phyloP scores from a whole-genome alignment of 352 stramenopile species.

The Pythium apleroticum region DNA sequence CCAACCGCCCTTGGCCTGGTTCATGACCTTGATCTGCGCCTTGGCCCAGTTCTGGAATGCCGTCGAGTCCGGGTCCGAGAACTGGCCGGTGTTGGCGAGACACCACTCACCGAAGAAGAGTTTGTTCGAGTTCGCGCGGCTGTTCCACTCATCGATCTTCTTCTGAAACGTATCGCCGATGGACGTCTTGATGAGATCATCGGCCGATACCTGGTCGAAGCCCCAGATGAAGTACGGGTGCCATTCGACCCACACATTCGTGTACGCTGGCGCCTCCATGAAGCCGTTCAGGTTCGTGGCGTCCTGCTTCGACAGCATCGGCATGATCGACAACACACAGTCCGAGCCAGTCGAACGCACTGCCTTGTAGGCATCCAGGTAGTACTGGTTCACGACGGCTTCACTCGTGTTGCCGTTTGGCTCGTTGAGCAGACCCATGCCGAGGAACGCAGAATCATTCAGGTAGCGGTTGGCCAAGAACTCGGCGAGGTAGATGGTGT shows the following conservation, averaged over 20 bases:
- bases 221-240: conserved; percentile 38
- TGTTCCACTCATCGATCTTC: conserved; percentile 26
- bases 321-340: conserved; percentile 33
- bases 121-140: conserved; percentile 25
- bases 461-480: conserved; percentile 35
- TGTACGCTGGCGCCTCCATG: conserved; percentile 25
- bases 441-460: conserved; percentile 38
- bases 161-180: conserved; percentile 19
- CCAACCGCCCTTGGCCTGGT: conserved; percentile 25
- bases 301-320: conserved; percentile 30
- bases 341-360: conserved; percentile 30
- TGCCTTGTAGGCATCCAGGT: conserved; percentile 29
- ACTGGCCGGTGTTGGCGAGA: conserved; percentile 26
- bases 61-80: conserved; percentile 19
- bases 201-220: conserved; percentile 19
- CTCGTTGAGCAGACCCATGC: conserved; percentile 42
- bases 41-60: conserved; percentile 14
- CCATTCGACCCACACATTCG: conserved; percentile 38
- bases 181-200: conserved; percentile 25
- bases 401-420: conserved; percentile 28
- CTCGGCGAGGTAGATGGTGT: conserved; percentile 33
- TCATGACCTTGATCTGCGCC: conserved; percentile 24
- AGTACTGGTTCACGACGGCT: conserved; percentile 33
- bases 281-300: conserved; percentile 20
- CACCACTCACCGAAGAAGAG: conserved; percentile 36